Base-by-base conservation (phyloP, 1,284 basidiomycete genomes). In the Farysia itapuensis region DNA sequence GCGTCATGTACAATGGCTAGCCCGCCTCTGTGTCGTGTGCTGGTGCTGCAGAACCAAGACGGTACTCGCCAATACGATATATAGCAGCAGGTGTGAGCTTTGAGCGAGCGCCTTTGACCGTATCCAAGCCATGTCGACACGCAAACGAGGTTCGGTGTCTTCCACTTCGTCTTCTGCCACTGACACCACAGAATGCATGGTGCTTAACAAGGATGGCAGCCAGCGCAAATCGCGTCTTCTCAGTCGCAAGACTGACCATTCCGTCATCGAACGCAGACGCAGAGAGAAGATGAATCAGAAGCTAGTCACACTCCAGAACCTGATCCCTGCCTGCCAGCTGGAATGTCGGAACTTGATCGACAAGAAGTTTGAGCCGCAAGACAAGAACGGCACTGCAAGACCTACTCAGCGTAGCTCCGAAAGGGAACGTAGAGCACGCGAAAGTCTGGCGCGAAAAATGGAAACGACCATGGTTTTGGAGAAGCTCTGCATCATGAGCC, bases 281-380 rank as follows among this genome's bases (percentile, higher is more conserved):
- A 38, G 74, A 15, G 71, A 74, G 33, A 76, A 76, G 60, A 76
- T 76, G 64, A 76, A 76, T 48, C 73, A 76, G 39, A 67, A 70
- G 36, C 66, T 76, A 7, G 56, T 75, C 26, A 38, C 51, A 13
- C 40, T 76, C 22, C 72, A 75, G 33, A 45, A 46, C 28, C 38
- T 56, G 13, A 66, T 76, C 9, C 74, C 74, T 0, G 74, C 74
- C 8, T 76, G 74, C 29, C 58, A 57, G 32, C 52, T 63, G 18
- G 68, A 76, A 40, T 70, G 64, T n/a, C 44, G 46, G 22, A 67
- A 72, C 29, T 47, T 66, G 25, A 47, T 74, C 20, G 59, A 63
- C 12, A 39, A 44, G n/a, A 57, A 57, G 16, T 63, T 49, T 8
- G 22, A 18, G 23, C 12, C 11, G 15, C 5, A 39, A 4, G 15